Conservation (phyloP, 495 filamentous ascomycete species). For the Penicillium samsonianum region DNA sequence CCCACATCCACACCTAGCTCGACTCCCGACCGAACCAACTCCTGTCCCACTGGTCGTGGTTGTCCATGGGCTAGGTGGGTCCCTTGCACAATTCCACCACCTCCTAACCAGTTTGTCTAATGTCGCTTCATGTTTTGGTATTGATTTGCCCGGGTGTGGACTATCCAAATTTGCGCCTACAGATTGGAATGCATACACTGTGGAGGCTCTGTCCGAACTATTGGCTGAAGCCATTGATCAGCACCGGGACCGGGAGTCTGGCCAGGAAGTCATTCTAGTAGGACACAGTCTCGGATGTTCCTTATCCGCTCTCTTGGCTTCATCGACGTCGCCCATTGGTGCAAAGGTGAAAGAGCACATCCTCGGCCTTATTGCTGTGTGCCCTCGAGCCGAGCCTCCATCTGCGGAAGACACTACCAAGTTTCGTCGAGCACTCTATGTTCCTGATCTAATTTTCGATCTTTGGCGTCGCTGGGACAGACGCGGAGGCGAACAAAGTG, state of each 20-base stretch:
- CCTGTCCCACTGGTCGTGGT: constrained; percentile 87
- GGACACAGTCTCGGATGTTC: constrained; percentile 89
- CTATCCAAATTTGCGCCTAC: constrained; percentile 69
- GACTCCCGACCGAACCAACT: constrained; percentile 68
- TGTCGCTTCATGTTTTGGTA: constrained; percentile 81
- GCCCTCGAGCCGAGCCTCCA: constrained; percentile 67
- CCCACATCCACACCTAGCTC: constrained; percentile 74
- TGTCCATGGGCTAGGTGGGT: constrained; percentile 89
- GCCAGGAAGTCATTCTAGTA: constrained; percentile 76
- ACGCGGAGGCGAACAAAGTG: constrained; percentile 72
- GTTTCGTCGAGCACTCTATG: constrained; percentile 57
- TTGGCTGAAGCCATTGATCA: constrained; percentile 70
- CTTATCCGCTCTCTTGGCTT: constrained; percentile 72
- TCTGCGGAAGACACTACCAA: constrained; percentile 52
- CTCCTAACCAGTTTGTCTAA: constrained; percentile 81
- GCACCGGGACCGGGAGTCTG: constrained; percentile 62
- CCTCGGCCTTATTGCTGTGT: constrained; percentile 76
- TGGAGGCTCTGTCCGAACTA: constrained; percentile 72
- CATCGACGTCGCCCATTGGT: constrained; percentile 52
- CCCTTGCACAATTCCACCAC: constrained; percentile 81
- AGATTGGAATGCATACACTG: constrained; percentile 76
- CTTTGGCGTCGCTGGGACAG: constrained; percentile 79
- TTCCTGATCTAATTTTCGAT: constrained; percentile 75
- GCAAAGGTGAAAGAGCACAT: constrained; percentile 59
- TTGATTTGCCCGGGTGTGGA: constrained; percentile 90